Evolutionary conservation across 2,329 filamentous ascomycete species (phyloP).

Genomic region (Talaromyces sp.): DNA sequence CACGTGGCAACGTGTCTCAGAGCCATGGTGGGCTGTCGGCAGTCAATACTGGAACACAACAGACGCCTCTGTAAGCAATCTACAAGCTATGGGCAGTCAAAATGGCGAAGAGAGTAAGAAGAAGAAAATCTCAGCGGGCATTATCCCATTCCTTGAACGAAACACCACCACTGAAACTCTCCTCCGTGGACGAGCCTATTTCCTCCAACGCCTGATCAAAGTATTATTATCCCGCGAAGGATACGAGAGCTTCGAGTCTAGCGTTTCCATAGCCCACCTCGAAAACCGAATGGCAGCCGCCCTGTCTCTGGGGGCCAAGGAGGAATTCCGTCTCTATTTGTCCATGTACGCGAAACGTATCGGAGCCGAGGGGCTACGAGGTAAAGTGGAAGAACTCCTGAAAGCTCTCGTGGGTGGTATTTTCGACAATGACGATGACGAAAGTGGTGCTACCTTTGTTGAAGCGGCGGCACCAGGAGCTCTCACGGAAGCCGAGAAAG

Average conservation of each 20-base stretch:
- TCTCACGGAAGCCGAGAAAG: constrained; percentile 33
- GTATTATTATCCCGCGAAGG: constrained; percentile 81
- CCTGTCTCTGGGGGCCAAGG: constrained; percentile 74
- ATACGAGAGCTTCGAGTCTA: constrained; percentile 86
- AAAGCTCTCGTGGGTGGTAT: constrained; percentile 74
- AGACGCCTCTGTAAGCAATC: constrained; percentile 78
- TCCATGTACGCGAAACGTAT: constrained; percentile 97
- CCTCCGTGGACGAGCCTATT: constrained; percentile 86
- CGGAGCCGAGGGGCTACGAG: constrained; percentile 78
- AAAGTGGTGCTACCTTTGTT: constrained; percentile 23
- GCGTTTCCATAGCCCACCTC: constrained; percentile 86
- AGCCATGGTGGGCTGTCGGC: constrained; percentile 96
- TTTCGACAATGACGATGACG: constrained; percentile 56
- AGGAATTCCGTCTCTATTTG: constrained; percentile 93
- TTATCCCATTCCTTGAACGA: constrained; percentile 88
- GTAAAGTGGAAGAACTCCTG: constrained; percentile 90
- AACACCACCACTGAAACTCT: constrained; percentile 93
- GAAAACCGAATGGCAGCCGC: constrained; percentile 93
- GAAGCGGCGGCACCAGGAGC: constrained; percentile 18
- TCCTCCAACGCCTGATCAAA: constrained; percentile 88
- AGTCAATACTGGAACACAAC: constrained; percentile 99
- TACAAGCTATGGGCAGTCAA: constrained; percentile 68
- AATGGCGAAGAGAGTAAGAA: constrained; percentile 51
- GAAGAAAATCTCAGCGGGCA: constrained; percentile 71
- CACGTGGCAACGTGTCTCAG: constrained; percentile 91